Evolutionary conservation across 148 eudicot genomes (phyloP), one percentile per base, ranked within the genome.

Genomic region (Vaccinium darrowii): DNA sequence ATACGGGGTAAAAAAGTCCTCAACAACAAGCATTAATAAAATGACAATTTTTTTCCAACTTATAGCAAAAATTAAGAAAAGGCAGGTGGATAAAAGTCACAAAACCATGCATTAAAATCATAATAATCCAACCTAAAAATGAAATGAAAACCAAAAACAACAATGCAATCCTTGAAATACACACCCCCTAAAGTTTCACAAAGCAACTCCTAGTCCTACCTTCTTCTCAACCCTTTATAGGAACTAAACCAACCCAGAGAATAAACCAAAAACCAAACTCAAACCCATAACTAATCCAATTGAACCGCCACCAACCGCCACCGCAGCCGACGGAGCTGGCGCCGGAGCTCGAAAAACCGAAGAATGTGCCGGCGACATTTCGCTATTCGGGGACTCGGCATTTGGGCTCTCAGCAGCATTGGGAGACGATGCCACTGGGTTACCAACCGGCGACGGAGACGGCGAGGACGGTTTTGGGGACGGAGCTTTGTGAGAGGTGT

Each of bases 251-350:
- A 84, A 6, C 77, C 82, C 82, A 50, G 39, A 18, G 30, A 67
- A 36, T 2, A 30, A 47, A 23, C 73, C 52, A 71, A 69, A 79
- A 84, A 84, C 78, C 75, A 78, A 30, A 51, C 76, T 18, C 25
- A 54, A 23, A 25, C 83, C 79, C 47, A 85, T 19, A 19, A 72
- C 52, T n/a, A 85, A 72, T 8, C 39, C 72, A 43, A 47, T 57
- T 5, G 72, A 75, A 47, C 72, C 79, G 11, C 79, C 65, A 69
- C 74, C 30, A 71, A n/a, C 11, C 11, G 12, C 65, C 21, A 49
- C 9, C 7, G 83, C 71, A 8, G 79, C 58, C 7, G 83, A 85
- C 19, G 78, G 83, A 43, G 83, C 71, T 11, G 86, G 86, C 2
- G 83, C 83, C 18, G 75, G 65, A 18, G 57, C 27, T 6, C 57